Evolutionary conservation across 768 basidiomycete genomes (phyloP), one percentile per base, ranked within the genome.

Genomic region (Xerocomellus amylosporus): DNA sequence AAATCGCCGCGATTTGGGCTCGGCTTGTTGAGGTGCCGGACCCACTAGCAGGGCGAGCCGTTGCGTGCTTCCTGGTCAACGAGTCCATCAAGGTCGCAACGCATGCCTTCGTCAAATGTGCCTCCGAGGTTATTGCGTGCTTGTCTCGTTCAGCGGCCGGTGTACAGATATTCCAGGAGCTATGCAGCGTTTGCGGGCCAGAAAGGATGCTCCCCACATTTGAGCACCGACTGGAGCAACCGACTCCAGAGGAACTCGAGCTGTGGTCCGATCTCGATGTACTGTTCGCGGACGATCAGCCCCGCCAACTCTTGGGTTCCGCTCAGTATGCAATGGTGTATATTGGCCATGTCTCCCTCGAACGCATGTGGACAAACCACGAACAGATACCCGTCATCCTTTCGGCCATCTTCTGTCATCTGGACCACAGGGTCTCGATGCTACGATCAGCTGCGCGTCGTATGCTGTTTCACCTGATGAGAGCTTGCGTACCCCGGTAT

Each of bases 311-410:
- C 3, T 75, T 96, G 46, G 89, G 90, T 15, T 84, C 90, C 0
- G 91, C 90, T 14, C 93, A 96, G 65, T 90, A 90, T 65, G 93
- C 94, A 1, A 82, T 93, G 73, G 76, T 96, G 9, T 93, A 94
- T 65, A 71, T 95, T 26, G 81, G 85, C 3, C 90, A 93, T 58
- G 79, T 88, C 33, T 83, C 88, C 0, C 71, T 92, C 28, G 86
- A 88, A 58, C 81, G 86, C 30, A 83, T 82, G 59, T 91, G 90
- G 88, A 87, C 88, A 53, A 73, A 86, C 59, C 78, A 83, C 49
- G 74, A 78, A 10, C 82, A 88, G 51, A 74, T 98, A 12, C 86
- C 90, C 2, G 72, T 80, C 9, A 77, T 97, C 17, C 81, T 98
- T 30, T 89, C 93, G 50, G 84, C 85, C 5, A 74, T 93, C 19